Percentiles rank a stretch among this genome's conserved stretches.
phyloP scores from a whole-genome alignment of 805 yeast genomes.

The Cyberlindnera veronae region DNA sequence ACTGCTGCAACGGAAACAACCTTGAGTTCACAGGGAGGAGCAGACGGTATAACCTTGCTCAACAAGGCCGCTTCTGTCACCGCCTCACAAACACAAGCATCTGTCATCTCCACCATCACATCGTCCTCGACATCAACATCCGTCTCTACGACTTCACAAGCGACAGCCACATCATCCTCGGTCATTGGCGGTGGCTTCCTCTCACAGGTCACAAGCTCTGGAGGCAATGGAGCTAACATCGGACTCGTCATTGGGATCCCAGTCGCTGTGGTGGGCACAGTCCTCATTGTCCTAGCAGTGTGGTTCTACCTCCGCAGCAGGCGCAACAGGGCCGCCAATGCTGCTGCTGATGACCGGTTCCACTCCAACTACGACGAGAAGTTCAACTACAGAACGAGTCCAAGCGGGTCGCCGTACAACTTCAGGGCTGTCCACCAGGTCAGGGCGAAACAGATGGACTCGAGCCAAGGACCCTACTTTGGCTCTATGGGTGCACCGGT shows the following conservation, averaged over 20 bases:
- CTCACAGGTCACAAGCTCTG: neutral
- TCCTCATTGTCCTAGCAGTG: conserved; percentile 9
- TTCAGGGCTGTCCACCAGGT: conserved; percentile 16
- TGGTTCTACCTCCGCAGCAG: conserved; percentile 18
- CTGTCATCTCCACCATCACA: conserved; percentile 10
- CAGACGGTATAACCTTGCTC: conserved; percentile 11
- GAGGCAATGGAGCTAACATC: conserved; percentile 11
- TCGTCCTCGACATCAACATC: conserved; percentile 13
- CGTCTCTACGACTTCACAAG: neutral
- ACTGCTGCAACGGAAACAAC: neutral
- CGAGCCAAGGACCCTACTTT: neutral
- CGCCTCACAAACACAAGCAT: too few species aligned
- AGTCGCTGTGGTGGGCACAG: conserved; percentile 20
- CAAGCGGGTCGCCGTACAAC: conserved; percentile 14
- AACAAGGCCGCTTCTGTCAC: conserved; percentile 6
- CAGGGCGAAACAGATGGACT: conserved; percentile 4
- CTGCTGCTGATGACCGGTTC: conserved; percentile 15
- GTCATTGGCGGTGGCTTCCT: neutral
- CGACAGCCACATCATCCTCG: neutral
- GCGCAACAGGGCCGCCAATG: conserved; percentile 3
- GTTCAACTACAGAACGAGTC: conserved; percentile 21
- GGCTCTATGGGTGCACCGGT: conserved; percentile 2
- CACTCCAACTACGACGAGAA: conserved; percentile 24
- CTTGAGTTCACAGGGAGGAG: too few species aligned
- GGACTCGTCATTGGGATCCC: conserved; percentile 28